Conservation (phyloP, 2,329 filamentous ascomycete species). For the Penicillium sp. region DNA sequence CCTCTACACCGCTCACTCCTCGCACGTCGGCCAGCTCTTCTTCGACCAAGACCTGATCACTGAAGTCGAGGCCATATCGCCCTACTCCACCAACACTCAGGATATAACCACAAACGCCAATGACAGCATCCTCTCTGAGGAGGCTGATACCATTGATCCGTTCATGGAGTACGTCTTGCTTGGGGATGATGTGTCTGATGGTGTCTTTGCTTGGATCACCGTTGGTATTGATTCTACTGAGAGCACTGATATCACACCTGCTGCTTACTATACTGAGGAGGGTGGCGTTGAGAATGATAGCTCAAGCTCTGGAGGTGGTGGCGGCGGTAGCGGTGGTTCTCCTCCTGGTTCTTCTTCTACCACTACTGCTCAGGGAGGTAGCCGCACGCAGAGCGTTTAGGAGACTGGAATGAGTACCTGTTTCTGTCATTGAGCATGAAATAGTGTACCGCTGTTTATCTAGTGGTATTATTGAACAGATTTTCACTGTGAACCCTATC, state of each 20-base stretch:
- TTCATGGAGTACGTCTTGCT: constrained; percentile 60
- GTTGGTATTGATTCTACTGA: constrained; percentile 50
- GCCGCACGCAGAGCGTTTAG: neutral
- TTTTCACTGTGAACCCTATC: neutral
- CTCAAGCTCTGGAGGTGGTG: constrained; percentile 8
- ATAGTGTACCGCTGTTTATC: neutral
- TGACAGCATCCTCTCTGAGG: constrained; percentile 52
- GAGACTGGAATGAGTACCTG: neutral
- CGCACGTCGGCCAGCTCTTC: constrained; percentile 66
- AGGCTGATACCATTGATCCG: constrained; percentile 56
- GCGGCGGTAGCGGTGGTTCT: constrained; percentile 15
- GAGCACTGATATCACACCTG: constrained; percentile 27
- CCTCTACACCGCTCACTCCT: constrained; percentile 44
- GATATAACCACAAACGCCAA: constrained; percentile 51
- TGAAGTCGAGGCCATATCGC: constrained; percentile 49
- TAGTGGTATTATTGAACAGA: neutral
- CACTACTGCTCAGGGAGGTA: neutral
- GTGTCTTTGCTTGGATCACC: constrained; percentile 56
- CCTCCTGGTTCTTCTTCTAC: constrained; percentile 5
- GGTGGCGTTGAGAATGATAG: constrained; percentile 35
- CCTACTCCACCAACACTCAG: constrained; percentile 52
- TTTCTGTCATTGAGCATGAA: neutral
- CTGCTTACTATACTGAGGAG: constrained; percentile 33
- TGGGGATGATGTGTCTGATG: constrained; percentile 53
- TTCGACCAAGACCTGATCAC: constrained; percentile 61